Evolutionary conservation across 225 moss, liverwort and hornwort genomes (phyloP).

Genomic region (Neckera pumila): DNA sequence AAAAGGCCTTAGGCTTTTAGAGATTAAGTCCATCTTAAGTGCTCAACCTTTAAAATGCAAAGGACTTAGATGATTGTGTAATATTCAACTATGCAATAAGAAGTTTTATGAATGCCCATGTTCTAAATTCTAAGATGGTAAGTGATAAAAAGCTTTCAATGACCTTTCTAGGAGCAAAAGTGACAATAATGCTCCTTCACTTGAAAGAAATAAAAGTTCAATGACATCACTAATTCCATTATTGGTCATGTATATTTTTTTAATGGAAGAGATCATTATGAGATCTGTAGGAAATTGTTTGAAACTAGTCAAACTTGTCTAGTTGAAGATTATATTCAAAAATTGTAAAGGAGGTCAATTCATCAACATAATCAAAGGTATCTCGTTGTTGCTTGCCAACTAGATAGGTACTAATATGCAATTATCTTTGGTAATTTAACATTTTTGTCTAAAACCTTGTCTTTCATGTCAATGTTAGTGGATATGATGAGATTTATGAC

Average conservation of each 20-base stretch:
- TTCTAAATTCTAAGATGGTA: background rate
- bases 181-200: rapidly evolving
- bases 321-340: background rate
- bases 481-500: background rate
- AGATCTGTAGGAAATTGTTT: background rate
- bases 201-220: background rate
- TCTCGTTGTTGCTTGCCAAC: rapidly evolving
- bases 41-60: background rate
- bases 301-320: background rate
- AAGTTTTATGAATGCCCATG: background rate
- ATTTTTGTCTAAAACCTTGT: background rate
- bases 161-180: rapidly evolving
- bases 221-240: background rate
- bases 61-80: background rate
- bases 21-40: background rate
- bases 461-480: no score
- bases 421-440: background rate
- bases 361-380: background rate
- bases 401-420: background rate
- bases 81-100: background rate
- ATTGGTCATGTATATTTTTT: background rate
- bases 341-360: background rate
- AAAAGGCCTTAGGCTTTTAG: no score
- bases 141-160: background rate
- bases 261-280: rapidly evolving